phyloP scores from a whole-genome alignment of 2,329 filamentous ascomycete species.

The Cryoendolithus antarcticus region DNA sequence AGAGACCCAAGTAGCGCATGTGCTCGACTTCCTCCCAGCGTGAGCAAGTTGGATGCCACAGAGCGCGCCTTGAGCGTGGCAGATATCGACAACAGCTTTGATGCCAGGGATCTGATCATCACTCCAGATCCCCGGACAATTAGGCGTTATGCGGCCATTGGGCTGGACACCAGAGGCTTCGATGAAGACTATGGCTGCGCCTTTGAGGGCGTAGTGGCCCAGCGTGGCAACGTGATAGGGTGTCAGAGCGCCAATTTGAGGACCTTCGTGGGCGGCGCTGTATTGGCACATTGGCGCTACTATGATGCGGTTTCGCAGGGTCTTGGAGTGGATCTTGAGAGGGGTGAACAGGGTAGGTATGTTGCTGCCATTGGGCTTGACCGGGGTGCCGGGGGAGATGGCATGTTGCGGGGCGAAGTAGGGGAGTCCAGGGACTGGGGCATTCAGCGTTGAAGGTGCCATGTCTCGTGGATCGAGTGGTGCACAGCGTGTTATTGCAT shows the following conservation, averaged over 20 bases:
- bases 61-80: conserved; percentile 63
- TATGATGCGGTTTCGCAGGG: conserved; percentile 50
- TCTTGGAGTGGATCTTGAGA: conserved; percentile 42
- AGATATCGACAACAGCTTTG: conserved; percentile 59
- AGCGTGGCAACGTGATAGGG: conserved; percentile 73
- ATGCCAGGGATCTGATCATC: conserved; percentile 68
- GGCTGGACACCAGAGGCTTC: conserved; percentile 69
- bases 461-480: conserved; percentile 7
- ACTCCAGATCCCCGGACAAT: conserved; percentile 69
- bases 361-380: conserved; percentile 29
- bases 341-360: conserved; percentile 49
- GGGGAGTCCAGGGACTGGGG: conserved; percentile 29
- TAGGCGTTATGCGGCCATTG: conserved; percentile 69
- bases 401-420: conserved; percentile 36
- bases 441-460: conserved; percentile 25
- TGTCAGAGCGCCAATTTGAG: conserved; percentile 52
- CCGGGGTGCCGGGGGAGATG: conserved; percentile 32
- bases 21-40: conserved; percentile 54
- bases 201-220: conserved; percentile 63
- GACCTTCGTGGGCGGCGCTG: conserved; percentile 42
- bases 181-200: conserved; percentile 59
- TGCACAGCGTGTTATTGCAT: background rate
- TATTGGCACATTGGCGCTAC: conserved; percentile 56
- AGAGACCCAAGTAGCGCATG: conserved; percentile 48
- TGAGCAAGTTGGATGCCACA: conserved; percentile 71